Evolutionary conservation across 2,329 filamentous ascomycete genomes (phyloP).

Genomic region (Nemania sp.): DNA sequence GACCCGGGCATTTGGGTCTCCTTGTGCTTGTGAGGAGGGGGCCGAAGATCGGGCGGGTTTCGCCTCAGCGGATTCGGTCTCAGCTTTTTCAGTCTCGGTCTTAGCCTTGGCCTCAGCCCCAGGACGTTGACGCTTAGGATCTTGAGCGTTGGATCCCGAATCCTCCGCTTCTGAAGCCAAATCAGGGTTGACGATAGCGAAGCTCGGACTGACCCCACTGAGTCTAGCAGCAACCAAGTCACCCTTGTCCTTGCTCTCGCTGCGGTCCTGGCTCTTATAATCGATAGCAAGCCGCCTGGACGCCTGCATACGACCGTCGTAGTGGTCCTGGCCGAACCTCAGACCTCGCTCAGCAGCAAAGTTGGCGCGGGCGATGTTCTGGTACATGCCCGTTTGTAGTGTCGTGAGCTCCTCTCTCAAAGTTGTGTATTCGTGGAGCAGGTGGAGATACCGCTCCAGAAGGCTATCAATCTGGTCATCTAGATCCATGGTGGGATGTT

Average conservation of each 20-base stretch:
- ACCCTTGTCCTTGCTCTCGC: not conserved
- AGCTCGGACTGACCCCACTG: constrained; percentile 26
- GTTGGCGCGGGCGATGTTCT: constrained; percentile 72
- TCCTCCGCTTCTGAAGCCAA: not conserved
- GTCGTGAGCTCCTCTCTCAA: constrained; percentile 58
- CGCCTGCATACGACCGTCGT: constrained; percentile 74
- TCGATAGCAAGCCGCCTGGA: constrained; percentile 47
- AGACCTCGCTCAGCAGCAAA: constrained; percentile 66
- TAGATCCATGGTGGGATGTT: constrained; percentile 32
- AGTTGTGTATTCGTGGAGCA: constrained; percentile 68
- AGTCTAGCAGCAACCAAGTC: constrained; percentile 1
- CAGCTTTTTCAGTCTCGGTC: not conserved
- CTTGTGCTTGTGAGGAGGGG: not conserved
- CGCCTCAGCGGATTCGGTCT: constrained; percentile 1
- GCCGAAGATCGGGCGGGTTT: constrained; percentile 7
- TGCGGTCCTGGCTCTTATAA: not conserved
- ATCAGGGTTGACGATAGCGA: constrained; percentile 25
- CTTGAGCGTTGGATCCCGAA: constrained; percentile 12
- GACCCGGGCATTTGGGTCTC: not conserved
- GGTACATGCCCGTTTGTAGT: constrained; percentile 59
- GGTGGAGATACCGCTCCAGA: constrained; percentile 65
- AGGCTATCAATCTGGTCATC: constrained; percentile 61
- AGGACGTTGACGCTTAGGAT: not conserved
- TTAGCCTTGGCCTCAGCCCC: constrained; percentile 1
- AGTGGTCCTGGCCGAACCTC: constrained; percentile 70